Base-by-base conservation (phyloP, 2,329 filamentous ascomycete genomes). In the Chaetomiaceae sp. region DNA sequence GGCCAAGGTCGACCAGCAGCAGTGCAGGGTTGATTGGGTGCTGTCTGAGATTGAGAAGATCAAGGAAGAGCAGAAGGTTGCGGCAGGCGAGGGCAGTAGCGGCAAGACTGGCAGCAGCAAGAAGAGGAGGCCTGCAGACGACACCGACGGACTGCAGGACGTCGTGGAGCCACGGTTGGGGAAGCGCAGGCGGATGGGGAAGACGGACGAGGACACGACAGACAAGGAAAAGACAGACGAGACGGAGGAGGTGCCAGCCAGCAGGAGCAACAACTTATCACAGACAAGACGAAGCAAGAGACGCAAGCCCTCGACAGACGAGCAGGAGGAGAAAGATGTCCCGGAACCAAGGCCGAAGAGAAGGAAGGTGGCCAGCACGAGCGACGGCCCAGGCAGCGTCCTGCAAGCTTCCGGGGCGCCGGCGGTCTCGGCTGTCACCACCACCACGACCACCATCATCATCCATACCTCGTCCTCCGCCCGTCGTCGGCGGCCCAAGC, bases 41-140 rank as follows among this genome's bases (percentile, higher is more conserved):
- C 15, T 47, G 29, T 47, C 51, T 47, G 44, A 53, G 39, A 53
- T 53, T 40, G 33, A 22, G n/a, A 53, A 53, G 43, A 48, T 53
- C 43, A 31, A 53, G 43, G 43, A 22, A 47, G 51, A 53, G 37
- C 51, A 47, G 51, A 47, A 53, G 31, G 31, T 29, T 37, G 51
- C 51, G 34, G 51, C 31, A 37, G 23, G 27, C 47, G 42, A 52
- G 40, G 36, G 43, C 33, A 47, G 49, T 36, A 52, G 40, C 40
- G 33, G 39, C 43, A 46, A 46, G 29, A 46, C 29, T 46, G 43
- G 43, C 43, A 46, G 29, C 31, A 38, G 43, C 34, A 38, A 40
- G 49, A 47, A 52, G 34, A 52, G 42, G 42, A 47, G 33, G 49
- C 49, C 34, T n/a, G n/a, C n/a, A n/a, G 34, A 45, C 38, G 25